These are phyloP conservation scores for Solanum hybrid DNA, from an alignment of 305 asterid species.

Conservation along the genomic window DNA sequence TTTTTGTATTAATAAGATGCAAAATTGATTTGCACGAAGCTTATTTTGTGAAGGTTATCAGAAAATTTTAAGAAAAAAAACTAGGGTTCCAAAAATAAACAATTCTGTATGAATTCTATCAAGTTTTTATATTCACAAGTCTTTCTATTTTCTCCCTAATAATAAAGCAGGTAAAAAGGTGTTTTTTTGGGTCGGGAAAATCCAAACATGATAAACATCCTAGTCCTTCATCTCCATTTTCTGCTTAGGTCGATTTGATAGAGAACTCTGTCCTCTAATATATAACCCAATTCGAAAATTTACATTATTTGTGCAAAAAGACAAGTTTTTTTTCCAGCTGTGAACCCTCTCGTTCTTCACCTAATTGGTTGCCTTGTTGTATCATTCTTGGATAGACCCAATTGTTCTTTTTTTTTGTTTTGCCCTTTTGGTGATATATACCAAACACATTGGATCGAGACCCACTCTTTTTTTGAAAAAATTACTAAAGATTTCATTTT, in stretches of 20 bases:
- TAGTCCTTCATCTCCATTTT: neutral
- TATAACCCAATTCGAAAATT: neutral
- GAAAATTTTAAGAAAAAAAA: neutral
- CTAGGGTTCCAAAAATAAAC: neutral
- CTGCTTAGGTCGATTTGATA: neutral
- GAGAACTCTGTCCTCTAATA: neutral
- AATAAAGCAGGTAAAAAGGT: neutral
- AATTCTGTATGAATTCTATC: neutral
- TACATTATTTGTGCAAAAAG: neutral
- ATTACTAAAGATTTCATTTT: neutral
- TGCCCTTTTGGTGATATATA: neutral
- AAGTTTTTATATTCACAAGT: neutral
- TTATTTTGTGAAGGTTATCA: neutral
- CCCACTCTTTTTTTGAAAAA: neutral
- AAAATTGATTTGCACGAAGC: neutral
- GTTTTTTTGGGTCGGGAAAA: neutral
- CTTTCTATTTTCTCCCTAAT: neutral
- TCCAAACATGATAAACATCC: neutral
- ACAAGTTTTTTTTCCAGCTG: neutral
- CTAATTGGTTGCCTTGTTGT: neutral
- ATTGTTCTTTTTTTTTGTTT: neutral
- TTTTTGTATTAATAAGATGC: neutral
- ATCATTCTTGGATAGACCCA: neutral
- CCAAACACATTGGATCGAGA: neutral
- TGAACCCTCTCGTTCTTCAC: neutral